Evolutionary conservation across 495 filamentous ascomycete genomes (phyloP).

Genomic region (Penicillium pulvis): DNA sequence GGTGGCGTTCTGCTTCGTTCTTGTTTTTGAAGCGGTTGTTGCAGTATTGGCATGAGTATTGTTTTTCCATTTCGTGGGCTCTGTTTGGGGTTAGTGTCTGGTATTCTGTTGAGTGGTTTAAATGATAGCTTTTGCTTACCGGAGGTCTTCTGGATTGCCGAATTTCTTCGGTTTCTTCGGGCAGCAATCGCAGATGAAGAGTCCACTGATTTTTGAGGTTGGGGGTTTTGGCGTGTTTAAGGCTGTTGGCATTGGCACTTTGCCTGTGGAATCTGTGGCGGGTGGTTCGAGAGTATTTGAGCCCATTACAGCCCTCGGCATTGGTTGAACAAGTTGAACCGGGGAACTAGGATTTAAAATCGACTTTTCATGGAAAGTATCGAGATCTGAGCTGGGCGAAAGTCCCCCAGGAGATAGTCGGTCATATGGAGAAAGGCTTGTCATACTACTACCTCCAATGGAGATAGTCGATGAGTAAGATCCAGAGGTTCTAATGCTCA

Average conservation of each 20-base stretch:
- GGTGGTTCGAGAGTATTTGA: slow-evolving; percentile 34
- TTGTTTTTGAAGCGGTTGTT: slow-evolving; percentile 99
- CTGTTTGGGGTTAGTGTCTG: slow-evolving; percentile 35
- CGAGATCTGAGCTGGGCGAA: slow-evolving; percentile 64
- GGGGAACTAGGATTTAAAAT: slow-evolving; percentile 62
- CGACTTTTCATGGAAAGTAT: slow-evolving; percentile 46
- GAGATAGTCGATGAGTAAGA: slow-evolving; percentile 76
- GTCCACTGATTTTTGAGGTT: slow-evolving; percentile 40
- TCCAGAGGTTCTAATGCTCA: slow-evolving; percentile 64
- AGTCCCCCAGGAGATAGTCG: slow-evolving; percentile 72
- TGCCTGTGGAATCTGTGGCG: slow-evolving; percentile 36
- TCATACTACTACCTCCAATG: slow-evolving; percentile 68
- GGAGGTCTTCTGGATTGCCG: slow-evolving; percentile 79
- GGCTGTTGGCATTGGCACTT: slow-evolving; percentile 43
- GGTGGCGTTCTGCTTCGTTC: slow-evolving; percentile 96
- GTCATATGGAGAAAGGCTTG: slow-evolving; percentile 70
- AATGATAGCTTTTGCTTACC: slow-evolving; percentile 48
- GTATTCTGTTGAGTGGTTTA: not conserved
- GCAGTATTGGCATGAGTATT: slow-evolving; percentile 91
- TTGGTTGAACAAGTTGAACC: slow-evolving; percentile 40
- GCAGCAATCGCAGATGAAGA: slow-evolving; percentile 93
- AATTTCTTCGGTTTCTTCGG: slow-evolving; percentile 99
- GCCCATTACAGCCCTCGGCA: slow-evolving; percentile 19
- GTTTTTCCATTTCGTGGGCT: slow-evolving; percentile 90
- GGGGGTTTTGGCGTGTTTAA: slow-evolving; percentile 32